Evolutionary conservation across 1,284 basidiomycete genomes (phyloP), one percentile per base, ranked within the genome.

Genomic region (Ganoderma lucidum): DNA sequence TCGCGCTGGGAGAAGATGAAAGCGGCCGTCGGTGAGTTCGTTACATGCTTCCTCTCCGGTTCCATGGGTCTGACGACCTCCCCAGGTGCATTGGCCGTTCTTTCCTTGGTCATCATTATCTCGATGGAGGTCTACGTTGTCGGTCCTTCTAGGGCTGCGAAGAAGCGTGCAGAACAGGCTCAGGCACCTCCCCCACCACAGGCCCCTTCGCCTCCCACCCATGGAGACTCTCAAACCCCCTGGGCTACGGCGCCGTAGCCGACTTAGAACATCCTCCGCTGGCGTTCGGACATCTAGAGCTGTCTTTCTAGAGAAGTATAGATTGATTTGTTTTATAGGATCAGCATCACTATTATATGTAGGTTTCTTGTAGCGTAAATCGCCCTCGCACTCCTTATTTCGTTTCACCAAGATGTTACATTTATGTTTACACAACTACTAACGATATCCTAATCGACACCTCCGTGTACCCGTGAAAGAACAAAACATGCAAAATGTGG

Each of bases 1-100:
- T 91, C 93, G 39, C 96, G 94, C 79, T 97, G 96, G 96, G 91
- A 96, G 75, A 96, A 95, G 66, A 95, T 96, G 84, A 88, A 94
- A 62, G 90, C 93, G 69, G 91, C 94, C 64, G 94, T 97, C 74
- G 84, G 95, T 95, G 74, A 82, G 90, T 87, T 6, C 39, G 23
- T 28, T 32, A 56, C 17, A 44, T 17, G 10, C 32, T 9, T 48
- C 12, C 41, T 8, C 17, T 9, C 48, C n/a, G 9, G 23, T 12
- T 19, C 19, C 3, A 3, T n/a, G 45, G 12, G 35, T 12, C 32
- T 69, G 12, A 62, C 37, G 4, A 30, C 32, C n/a, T 19, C n/a
- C n/a, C 4, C 71, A 93, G 91, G 86, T 58, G 87, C 91, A 14
- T 83, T 95, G 42, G 81, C 85, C 32, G 87, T 84, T 5, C 92